Conservation (phyloP, 2,329 filamentous ascomycete species). For the Penicillium sp. region DNA sequence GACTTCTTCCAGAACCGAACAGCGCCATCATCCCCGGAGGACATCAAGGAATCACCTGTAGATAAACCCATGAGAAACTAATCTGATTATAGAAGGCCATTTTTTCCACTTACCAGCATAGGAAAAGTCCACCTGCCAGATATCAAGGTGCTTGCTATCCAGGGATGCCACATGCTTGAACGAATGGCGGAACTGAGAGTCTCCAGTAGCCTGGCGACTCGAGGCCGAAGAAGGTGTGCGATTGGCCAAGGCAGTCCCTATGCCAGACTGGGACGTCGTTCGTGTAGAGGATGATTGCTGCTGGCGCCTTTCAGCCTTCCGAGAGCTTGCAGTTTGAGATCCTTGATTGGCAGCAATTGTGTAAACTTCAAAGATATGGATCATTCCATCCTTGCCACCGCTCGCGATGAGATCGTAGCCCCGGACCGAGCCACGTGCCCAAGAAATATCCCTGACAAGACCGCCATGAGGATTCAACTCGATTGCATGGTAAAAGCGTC, state of each 20-base stretch:
- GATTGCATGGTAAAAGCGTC: constrained; percentile 84
- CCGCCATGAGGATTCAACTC: constrained; percentile 75
- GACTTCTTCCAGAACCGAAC: constrained; percentile 54
- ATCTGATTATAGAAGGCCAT: not conserved
- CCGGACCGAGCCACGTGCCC: constrained; percentile 88
- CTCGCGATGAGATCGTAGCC: constrained; percentile 91
- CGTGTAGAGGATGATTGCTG: constrained; percentile 39
- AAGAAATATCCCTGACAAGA: constrained; percentile 85
- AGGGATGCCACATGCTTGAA: constrained; percentile 51
- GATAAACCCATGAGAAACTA: constrained; percentile 11
- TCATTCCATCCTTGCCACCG: constrained; percentile 87
- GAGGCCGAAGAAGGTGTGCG: constrained; percentile 38
- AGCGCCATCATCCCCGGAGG: constrained; percentile 50
- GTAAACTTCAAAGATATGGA: constrained; percentile 78
- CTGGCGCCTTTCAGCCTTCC: constrained; percentile 34
- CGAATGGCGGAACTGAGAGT: constrained; percentile 50
- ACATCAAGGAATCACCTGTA: constrained; percentile 52
- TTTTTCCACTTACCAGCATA: constrained; percentile 46
- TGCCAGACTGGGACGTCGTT: constrained; percentile 48
- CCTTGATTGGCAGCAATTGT: constrained; percentile 41
- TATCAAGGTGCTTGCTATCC: constrained; percentile 52
- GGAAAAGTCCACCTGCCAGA: constrained; percentile 54
- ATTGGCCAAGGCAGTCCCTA: constrained; percentile 50
- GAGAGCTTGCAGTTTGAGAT: constrained; percentile 36
- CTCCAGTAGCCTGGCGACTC: constrained; percentile 42